Base-by-base conservation (phyloP, 352 stramenopile species). In the Pythium guiyangense region DNA sequence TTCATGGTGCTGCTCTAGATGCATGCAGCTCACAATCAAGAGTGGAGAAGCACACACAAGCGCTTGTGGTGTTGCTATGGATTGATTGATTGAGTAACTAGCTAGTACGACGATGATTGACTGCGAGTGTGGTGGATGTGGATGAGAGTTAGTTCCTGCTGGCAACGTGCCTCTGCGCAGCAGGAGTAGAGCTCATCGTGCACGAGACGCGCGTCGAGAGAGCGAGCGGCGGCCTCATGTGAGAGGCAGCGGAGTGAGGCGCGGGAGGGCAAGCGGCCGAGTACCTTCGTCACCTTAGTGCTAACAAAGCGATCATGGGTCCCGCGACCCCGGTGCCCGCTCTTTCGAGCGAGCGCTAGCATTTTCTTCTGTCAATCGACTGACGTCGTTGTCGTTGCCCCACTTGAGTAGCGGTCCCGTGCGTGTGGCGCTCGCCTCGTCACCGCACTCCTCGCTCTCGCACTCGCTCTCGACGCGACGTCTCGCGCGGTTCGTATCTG, bases 211-310 rank as follows among this genome's bases (percentile, higher is more conserved):
- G 20, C n/a, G 26, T 44, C 51, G 31, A 35, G 29, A 54, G 29
- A 27, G 39, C 49, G 40, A 59, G 49, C 40, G 12, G 40, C 40
- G 17, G 40, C 9, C 35, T 10, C 35, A 15, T 40, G 35, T 40
- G 35, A 40, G 14, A 40, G 15, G 40, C 44, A 46, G 18, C n/a
- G 42, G 51, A 50, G 37, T 15, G n/a, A 52, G 52, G 37, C 54
- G 29, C n/a, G 31, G 43, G 44, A 44, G 53, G 59, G 69, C 52
- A 60, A 54, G 68, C 67, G 64, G 60, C 52, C 59, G 49, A 73
- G 79, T 86, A 89, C 79, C 76, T 86, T 89, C 76, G 55, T 76
- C 77, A 77, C 76, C 78, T 86, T 84, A 62, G 73, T 65, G 69
- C 57, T 62, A 61, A 53, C 54, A 34, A 72, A 64, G 70, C 71